Conservation (phyloP, 495 filamentous ascomycete species). For the Tuber melanosporum region DNA sequence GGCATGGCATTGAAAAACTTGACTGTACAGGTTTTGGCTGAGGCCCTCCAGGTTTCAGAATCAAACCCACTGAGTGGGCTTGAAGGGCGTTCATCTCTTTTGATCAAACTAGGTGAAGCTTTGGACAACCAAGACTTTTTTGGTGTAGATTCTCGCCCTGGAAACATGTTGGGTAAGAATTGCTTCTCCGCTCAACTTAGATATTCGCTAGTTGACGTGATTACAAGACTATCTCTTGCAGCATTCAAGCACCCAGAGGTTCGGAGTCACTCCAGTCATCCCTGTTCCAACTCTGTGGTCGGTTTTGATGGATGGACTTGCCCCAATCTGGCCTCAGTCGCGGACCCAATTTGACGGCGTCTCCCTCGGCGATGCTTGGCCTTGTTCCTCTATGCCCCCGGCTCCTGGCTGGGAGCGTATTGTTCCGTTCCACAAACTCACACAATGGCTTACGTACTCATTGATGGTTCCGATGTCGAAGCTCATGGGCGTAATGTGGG, state of each 20-base stretch:
- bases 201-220: background rate
- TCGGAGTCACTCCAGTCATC: slow-evolving; percentile 71
- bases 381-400: slow-evolving; percentile 74
- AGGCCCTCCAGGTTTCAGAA: slow-evolving; percentile 75
- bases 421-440: slow-evolving; percentile 88
- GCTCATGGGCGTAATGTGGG: slow-evolving; percentile 68
- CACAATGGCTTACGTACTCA: slow-evolving; percentile 85
- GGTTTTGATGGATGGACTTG: slow-evolving; percentile 79
- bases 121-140: slow-evolving; percentile 78
- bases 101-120: slow-evolving; percentile 69
- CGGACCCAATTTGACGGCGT: slow-evolving; percentile 83
- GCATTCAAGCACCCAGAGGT: slow-evolving; percentile 78
- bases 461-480: slow-evolving; percentile 80
- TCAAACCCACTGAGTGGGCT: slow-evolving; percentile 80
- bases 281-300: slow-evolving; percentile 88
- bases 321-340: slow-evolving; percentile 81
- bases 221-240: slow-evolving; percentile 78
- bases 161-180: slow-evolving; percentile 83
- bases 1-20: slow-evolving; percentile 64
- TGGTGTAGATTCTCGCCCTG: slow-evolving; percentile 75
- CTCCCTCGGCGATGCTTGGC: slow-evolving; percentile 91
- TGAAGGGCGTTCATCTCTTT: slow-evolving; percentile 74
- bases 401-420: slow-evolving; percentile 79
- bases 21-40: slow-evolving; percentile 64
- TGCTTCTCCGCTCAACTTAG: slow-evolving; percentile 22